Conservation (phyloP, 2,329 filamentous ascomycete genomes). For the Trichoderma polysporum region DNA sequence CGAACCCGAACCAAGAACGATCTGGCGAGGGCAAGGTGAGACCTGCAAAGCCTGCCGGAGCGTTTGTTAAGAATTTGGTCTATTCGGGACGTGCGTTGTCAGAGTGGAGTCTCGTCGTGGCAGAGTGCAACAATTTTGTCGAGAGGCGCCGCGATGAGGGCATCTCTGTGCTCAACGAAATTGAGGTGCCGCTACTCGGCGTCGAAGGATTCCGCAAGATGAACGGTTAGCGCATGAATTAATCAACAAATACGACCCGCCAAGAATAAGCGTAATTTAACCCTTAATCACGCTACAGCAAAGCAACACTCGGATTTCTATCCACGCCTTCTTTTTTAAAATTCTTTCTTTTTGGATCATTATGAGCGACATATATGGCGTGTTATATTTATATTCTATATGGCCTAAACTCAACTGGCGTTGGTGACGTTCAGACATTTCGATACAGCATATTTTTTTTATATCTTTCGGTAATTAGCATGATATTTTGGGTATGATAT, state of each 20-base stretch:
- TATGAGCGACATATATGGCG: constrained; percentile 17
- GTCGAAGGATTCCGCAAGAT: constrained; percentile 44
- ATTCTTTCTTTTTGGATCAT: constrained; percentile 8
- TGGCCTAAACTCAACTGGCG: constrained; percentile 9
- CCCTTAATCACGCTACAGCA: background rate
- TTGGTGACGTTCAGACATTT: constrained; percentile 5
- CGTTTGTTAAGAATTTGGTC: constrained; percentile 48
- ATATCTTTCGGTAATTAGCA: background rate
- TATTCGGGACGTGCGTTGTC: constrained; percentile 73
- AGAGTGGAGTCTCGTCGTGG: constrained; percentile 73
- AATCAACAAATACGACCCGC: background rate
- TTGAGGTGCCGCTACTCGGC: constrained; percentile 55
- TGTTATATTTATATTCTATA: constrained; percentile 2
- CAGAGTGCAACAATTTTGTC: constrained; percentile 79
- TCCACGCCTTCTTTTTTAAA: background rate
- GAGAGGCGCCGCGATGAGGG: constrained; percentile 74
- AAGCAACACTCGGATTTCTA: background rate
- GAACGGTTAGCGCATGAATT: constrained; percentile 29
- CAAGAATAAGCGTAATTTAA: background rate
- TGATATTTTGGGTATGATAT: constrained; percentile 1
- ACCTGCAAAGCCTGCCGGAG: constrained; percentile 47
- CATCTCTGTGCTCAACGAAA: constrained; percentile 61
- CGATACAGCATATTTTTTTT: constrained; percentile 7
- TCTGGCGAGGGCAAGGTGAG: constrained; percentile 10
- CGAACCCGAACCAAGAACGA: background rate